Evolutionary conservation across 495 filamentous ascomycete genomes (phyloP).

Genomic region (Aspergillus avenaceus): DNA sequence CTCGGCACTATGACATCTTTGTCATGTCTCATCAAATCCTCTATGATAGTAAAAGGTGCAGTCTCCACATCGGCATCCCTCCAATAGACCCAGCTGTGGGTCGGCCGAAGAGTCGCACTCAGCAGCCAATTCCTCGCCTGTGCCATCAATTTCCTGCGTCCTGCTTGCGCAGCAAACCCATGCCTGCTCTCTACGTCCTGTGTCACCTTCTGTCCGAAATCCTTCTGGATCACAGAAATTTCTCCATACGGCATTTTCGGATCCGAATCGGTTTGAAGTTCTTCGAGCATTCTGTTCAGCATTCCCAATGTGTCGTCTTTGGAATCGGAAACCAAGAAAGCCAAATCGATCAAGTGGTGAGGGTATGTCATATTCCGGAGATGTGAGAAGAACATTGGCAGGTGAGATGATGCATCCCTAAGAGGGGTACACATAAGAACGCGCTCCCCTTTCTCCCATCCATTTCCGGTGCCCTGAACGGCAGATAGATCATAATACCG

Average conservation of each 20-base stretch:
- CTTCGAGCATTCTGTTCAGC: conserved; percentile 66
- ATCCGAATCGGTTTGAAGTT: conserved; percentile 76
- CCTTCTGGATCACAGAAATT: conserved; percentile 96
- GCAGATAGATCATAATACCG: conserved; percentile 94
- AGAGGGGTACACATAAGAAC: conserved; percentile 94
- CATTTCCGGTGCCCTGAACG: conserved; percentile 80
- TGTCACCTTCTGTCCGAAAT: conserved; percentile 97
- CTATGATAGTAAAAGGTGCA: conserved; percentile 89
- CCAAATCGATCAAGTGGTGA: conserved; percentile 91
- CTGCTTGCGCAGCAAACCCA: conserved; percentile 95
- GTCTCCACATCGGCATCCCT: conserved; percentile 98
- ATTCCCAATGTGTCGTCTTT: conserved; percentile 84
- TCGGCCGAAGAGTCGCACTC: conserved; percentile 87
- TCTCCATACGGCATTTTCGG: conserved; percentile 84
- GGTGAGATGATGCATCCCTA: conserved; percentile 86
- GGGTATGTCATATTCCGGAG: conserved; percentile 96
- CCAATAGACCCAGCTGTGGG: conserved; percentile 99
- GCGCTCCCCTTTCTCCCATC: conserved; percentile 92
- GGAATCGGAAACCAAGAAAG: conserved; percentile 96
- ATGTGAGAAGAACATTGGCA: conserved; percentile 98
- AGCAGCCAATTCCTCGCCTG: conserved; percentile 97
- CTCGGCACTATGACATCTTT: conserved; percentile 99
- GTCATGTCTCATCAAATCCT: conserved; percentile 98
- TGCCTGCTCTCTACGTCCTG: conserved; percentile 98
- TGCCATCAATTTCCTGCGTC: conserved; percentile 92